Evolutionary conservation across 1,284 basidiomycete genomes (phyloP), one percentile per base, ranked within the genome.

Genomic region (Chalciporus sp.): DNA sequence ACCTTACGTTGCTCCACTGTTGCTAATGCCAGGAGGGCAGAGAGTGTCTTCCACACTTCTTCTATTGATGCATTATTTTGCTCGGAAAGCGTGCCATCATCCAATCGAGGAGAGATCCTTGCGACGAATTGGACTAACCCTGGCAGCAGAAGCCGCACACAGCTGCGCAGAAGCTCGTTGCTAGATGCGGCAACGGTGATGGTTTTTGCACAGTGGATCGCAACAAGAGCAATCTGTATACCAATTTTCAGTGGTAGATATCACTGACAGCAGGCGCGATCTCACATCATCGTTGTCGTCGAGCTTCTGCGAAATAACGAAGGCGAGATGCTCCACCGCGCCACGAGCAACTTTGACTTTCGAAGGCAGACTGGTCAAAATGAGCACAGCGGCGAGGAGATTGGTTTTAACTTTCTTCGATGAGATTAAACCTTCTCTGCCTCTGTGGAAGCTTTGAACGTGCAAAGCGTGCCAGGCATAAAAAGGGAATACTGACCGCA

Each of bases 351-450:
- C 72, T 62, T 83, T 84, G 26, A 89, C 77, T 11, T 76, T 77
- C 1, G 83, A 62, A 1, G 94, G 90, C 2, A 95, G 74, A 12
- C 89, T 83, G 0, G 95, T 97, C 39, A 98, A 71, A 50, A 98
- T 80, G 7, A 99, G 80, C 3, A 94, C 94, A 0, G 88, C 80
- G 0, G 94, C 92, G 16, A 98, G 74, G 54, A 98, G 79, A 71
- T 97, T 98, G 69, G 89, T 93, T 73, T 94, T 95, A 70, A 92
- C 82, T 74, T 98, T 98, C 72, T 88, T 85, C 8, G 82, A 75
- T 2, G 91, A 90, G 10, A 91, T 84, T 0, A 79, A 64, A 4
- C 95, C 95, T 55, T 87, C 80, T 44, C 94, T 85, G 9, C 90
- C 86, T 52, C 94, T 95, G 62, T 14, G 29, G 12, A 59, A 40